Evolutionary conservation across 345 rosid species (phyloP).

Genomic region (Euphorbia pulcherrima): DNA sequence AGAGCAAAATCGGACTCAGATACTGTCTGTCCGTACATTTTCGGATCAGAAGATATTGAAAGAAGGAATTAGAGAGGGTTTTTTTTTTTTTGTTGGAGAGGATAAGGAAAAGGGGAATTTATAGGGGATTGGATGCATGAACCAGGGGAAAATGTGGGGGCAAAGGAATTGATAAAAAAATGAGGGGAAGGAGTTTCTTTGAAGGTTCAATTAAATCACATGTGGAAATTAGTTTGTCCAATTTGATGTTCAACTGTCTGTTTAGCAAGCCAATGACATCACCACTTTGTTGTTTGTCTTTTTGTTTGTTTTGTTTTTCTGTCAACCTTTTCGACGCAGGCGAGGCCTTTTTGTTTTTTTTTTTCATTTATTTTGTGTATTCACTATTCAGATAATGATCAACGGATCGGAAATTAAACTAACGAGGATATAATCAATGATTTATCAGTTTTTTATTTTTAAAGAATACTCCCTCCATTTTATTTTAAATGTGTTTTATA

Average conservation of each 20-base stretch:
- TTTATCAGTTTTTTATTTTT: too few species aligned
- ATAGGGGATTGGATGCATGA: constrained; percentile 34
- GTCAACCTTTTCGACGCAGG: background rate
- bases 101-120: background rate
- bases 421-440: too few species aligned
- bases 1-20: constrained; percentile 44
- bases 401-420: too few species aligned
- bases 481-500: too few species aligned
- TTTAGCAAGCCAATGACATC: constrained; percentile 4
- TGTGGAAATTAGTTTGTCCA: background rate
- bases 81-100: background rate
- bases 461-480: too few species aligned
- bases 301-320: too few species aligned
- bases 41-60: background rate
- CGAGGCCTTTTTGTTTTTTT: too few species aligned
- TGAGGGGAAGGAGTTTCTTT: background rate
- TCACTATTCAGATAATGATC: too few species aligned
- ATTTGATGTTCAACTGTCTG: background rate
- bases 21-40: constrained; percentile 40
- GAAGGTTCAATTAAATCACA: constrained; percentile 20
- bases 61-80: constrained; percentile 1
- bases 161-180: background rate
- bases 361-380: too few species aligned
- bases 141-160: constrained; percentile 11
- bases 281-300: constrained; percentile 8